A percentile compares a stretch with the other conserved stretches of the same genome.
phyloP scores from a whole-genome alignment of 2,329 filamentous ascomycete species.

The Dryadomyces sulphureus region DNA sequence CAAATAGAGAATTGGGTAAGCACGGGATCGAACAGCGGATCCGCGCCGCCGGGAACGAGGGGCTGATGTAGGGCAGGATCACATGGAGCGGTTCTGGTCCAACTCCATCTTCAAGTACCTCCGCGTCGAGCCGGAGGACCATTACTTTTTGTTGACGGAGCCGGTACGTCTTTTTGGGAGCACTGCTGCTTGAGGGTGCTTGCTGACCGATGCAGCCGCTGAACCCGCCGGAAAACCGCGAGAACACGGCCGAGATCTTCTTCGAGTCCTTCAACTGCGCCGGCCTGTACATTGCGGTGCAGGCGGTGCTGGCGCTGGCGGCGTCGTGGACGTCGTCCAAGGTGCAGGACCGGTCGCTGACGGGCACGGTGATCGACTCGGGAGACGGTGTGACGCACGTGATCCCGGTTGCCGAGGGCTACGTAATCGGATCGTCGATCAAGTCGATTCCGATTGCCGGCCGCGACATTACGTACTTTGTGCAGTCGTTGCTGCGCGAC shows the following conservation, averaged over 20 bases:
- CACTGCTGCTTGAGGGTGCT: background rate
- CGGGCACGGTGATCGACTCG: slow-evolving; percentile 95
- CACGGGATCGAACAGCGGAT: background rate
- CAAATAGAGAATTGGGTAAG: slow-evolving; percentile 97
- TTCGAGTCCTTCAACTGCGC: slow-evolving; percentile 99
- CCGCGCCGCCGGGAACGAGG: background rate
- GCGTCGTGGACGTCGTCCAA: slow-evolving; percentile 98
- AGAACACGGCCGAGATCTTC: slow-evolving; percentile 99
- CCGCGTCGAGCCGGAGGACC: slow-evolving; percentile 93
- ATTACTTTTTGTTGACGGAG: slow-evolving; percentile 95
- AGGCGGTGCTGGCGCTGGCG: slow-evolving; percentile 88
- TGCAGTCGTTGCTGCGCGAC: slow-evolving; percentile 89
- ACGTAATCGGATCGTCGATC: slow-evolving; percentile 97
- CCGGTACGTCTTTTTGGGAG: slow-evolving; percentile 42
- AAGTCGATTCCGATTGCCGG: slow-evolving; percentile 98
- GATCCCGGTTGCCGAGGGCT: slow-evolving; percentile 94
- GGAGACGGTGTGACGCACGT: slow-evolving; percentile 98
- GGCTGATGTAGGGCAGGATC: slow-evolving; percentile 49
- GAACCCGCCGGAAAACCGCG: slow-evolving; percentile 96
- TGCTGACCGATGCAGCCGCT: slow-evolving; percentile 49
- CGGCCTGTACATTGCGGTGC: slow-evolving; percentile 95
- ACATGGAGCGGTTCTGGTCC: slow-evolving; percentile 99
- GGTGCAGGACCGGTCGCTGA: slow-evolving; percentile 88
- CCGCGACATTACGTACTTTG: slow-evolving; percentile 97
- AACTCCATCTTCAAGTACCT: slow-evolving; percentile 99